phyloP scores from a whole-genome alignment of 306 rosid genomes.

The Arachis stenosperma region DNA sequence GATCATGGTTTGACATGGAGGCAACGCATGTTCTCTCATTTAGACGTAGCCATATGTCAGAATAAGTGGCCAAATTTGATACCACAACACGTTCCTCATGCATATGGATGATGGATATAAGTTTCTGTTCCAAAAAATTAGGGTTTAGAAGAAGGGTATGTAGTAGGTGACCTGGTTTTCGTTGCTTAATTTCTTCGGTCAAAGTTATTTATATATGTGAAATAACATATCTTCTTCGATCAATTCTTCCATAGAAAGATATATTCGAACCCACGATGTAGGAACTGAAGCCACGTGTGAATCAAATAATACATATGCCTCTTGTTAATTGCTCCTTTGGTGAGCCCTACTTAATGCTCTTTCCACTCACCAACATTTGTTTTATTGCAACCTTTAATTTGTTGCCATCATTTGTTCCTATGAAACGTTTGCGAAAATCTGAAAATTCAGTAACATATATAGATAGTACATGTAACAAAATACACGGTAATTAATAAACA shows the following conservation, averaged over 20 bases:
- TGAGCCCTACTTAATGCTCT: slow-evolving; percentile 11
- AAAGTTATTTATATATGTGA: slow-evolving; percentile 30
- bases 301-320: slow-evolving; percentile 17
- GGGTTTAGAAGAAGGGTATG: not conserved
- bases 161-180: slow-evolving; percentile 9
- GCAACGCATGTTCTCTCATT: not conserved
- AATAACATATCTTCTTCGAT: not conserved
- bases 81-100: slow-evolving; percentile 8
- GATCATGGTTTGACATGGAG: not conserved
- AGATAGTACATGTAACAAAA: too few species aligned
- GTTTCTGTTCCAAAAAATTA: not conserved
- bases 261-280: slow-evolving; percentile 28
- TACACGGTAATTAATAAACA: too few species aligned
- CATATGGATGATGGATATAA: not conserved
- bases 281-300: slow-evolving; percentile 46
- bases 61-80: not conserved
- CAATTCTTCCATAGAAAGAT: not conserved
- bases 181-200: not conserved
- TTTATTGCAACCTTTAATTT: not conserved
- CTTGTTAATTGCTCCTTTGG: slow-evolving; percentile 8
- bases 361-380: slow-evolving; percentile 11
- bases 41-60: slow-evolving; percentile 1
- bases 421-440: not conserved
- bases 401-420: not conserved
- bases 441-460: not conserved